These are phyloP conservation scores for Macadamia tetraphylla DNA, from an alignment of 164 flowering plant genomes.

Conservation along the genomic window DNA sequence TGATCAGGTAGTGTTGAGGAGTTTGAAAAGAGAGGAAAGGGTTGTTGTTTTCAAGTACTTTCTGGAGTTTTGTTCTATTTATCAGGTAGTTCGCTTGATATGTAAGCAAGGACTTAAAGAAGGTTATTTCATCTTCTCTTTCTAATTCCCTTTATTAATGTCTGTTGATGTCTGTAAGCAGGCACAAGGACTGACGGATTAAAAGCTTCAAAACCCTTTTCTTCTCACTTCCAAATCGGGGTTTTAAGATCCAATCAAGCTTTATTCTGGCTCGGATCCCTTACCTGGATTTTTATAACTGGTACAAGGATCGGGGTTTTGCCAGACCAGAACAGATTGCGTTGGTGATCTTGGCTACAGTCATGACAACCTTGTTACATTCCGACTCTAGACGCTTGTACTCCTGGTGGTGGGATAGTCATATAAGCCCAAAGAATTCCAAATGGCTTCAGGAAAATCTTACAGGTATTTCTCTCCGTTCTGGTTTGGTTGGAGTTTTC, in stretches of 20 bases:
- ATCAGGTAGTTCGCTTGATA: slow-evolving; percentile 4
- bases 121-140: not conserved
- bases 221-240: slow-evolving; percentile 2
- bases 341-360: slow-evolving; percentile 22
- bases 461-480: slow-evolving; percentile 17
- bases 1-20: slow-evolving; percentile 19
- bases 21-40: slow-evolving; percentile 1
- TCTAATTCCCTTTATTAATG: not conserved
- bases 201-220: not conserved
- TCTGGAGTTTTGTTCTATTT: slow-evolving; percentile 6
- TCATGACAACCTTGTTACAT: slow-evolving; percentile 45
- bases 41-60: not conserved
- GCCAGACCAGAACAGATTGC: slow-evolving; percentile 6
- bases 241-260: slow-evolving; percentile 1
- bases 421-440: slow-evolving; percentile 93
- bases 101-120: no score
- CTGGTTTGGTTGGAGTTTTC: no score
- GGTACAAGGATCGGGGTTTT: slow-evolving; percentile 6
- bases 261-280: slow-evolving; percentile 11
- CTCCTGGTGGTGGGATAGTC: slow-evolving; percentile 99
- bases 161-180: slow-evolving; percentile 14
- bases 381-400: slow-evolving; percentile 50
- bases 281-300: slow-evolving; percentile 10
- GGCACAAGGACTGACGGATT: slow-evolving; percentile 8
- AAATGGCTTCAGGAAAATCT: slow-evolving; percentile 96